Conservation (phyloP, 768 basidiomycete genomes). For the Auricularia cornea region DNA sequence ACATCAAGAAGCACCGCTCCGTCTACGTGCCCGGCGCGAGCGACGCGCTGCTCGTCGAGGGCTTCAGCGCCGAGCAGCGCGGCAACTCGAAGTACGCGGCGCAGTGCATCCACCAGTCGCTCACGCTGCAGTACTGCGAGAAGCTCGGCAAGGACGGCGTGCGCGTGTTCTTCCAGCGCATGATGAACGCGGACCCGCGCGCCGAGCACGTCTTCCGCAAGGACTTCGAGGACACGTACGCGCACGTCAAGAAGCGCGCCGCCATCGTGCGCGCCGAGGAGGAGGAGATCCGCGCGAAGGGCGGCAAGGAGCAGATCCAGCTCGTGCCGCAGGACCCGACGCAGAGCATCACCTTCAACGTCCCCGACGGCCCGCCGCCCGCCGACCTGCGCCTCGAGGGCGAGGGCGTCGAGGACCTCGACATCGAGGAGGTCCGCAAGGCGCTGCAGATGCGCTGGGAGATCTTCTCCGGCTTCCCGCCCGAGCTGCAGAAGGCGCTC, state of each 20-base stretch:
- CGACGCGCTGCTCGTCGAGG: conserved; percentile 86
- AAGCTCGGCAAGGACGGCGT: conserved; percentile 90
- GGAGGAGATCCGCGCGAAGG: conserved; percentile 23
- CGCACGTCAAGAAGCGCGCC: conserved; percentile 73
- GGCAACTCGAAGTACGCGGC: conserved; percentile 63
- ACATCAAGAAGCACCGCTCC: conserved; percentile 80
- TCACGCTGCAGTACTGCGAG: conserved; percentile 89
- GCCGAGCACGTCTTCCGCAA: conserved; percentile 76
- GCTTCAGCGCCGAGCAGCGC: conserved; percentile 71
- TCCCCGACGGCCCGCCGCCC: conserved; percentile 91
- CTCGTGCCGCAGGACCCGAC: conserved; percentile 82
- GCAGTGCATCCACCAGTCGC: conserved; percentile 87
- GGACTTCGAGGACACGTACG: conserved; percentile 83
- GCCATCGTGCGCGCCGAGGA: conserved; percentile 51
- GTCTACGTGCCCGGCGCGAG: conserved; percentile 81
- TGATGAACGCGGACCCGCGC: conserved; percentile 69
- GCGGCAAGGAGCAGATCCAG: conserved; percentile 79
- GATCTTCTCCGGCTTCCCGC: conserved; percentile 66
- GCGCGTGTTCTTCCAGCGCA: conserved; percentile 90
- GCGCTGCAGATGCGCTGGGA: conserved; percentile 90
- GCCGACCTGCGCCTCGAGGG: conserved; percentile 80
- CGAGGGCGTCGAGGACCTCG: conserved; percentile 70
- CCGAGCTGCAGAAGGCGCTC: conserved; percentile 68
- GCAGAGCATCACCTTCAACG: conserved; percentile 76
- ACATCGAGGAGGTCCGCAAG: conserved; percentile 78